These are phyloP conservation scores for Rosa chinensis DNA, from an alignment of 306 rosid species.

Conservation along the genomic window DNA sequence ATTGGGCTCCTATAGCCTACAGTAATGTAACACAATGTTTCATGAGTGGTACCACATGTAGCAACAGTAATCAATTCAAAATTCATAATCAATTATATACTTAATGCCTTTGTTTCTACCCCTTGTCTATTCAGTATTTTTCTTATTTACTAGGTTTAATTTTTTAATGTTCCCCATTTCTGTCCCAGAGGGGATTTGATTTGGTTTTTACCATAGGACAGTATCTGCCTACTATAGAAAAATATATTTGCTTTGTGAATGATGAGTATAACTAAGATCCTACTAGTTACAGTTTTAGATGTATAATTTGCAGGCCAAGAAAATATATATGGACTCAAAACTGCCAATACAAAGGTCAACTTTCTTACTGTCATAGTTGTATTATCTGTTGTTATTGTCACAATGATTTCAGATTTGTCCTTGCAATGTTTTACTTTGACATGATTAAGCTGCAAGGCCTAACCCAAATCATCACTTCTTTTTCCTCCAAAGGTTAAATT, in stretches of 20 bases:
- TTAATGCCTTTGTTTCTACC: neutral
- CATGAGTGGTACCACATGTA: conserved; percentile 25
- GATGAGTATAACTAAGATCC: neutral
- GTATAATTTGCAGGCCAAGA: neutral
- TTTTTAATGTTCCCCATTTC: neutral
- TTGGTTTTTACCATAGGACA: neutral
- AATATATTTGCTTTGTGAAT: neutral
- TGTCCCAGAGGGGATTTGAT: neutral
- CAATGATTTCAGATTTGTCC: neutral
- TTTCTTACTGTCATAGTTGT: neutral
- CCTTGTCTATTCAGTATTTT: neutral
- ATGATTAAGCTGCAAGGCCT: neutral
- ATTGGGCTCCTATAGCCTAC: conserved; percentile 17
- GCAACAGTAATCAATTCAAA: conserved; percentile 10
- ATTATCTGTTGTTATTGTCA: neutral
- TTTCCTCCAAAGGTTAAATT: neutral
- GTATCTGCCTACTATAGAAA: neutral
- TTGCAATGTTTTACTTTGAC: neutral
- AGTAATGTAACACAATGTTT: conserved; percentile 5
- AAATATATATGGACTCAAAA: neutral
- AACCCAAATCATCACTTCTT: neutral
- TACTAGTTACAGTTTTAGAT: neutral
- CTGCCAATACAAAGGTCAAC: too few relatives aligned
- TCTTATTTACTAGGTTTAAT: neutral
- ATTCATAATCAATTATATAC: neutral